Base-by-base conservation (phyloP, 2,329 filamentous ascomycete species). In the Cordyceps javanica region DNA sequence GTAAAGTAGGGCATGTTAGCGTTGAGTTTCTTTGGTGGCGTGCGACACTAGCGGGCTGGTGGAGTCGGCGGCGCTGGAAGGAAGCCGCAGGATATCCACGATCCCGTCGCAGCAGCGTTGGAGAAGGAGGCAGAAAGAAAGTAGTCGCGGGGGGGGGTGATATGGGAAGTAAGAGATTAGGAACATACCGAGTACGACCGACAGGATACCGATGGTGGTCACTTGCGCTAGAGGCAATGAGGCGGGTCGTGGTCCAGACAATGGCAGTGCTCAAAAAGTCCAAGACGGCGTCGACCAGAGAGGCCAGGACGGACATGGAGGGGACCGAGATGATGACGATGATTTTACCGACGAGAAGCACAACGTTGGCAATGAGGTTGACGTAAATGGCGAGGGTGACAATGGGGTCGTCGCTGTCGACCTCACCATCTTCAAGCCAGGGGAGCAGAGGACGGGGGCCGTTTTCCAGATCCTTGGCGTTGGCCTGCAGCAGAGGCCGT, bases 341-440 rank as follows among this genome's bases (percentile, higher is more conserved):
- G 52, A 91, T 82, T 70, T 96, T 96, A 60, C 90, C 83, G 7
- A 81, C 80, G 3, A 96, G 80, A 2, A 96, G 78, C 44, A 90
- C 75, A 2, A 84, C 77, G 68, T 96, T 96, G 59, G 91, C 91
- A 23, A 82, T 73, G 50, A 95, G 82, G 68, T 95, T 96, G 70
- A 95, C 75, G 70, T 91, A 93, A 66, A 97, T 94, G 42, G 93
- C 92, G 21, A 94, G 68, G n/a, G 86, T 88, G 50, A 97, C 91
- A 50, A 96, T 83, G 16, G 82, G 84, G 59, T 87, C 86, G 49
- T 85, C 80, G 61, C 86, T 90, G 66, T 91, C 88, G 2, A 91
- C 64, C 23, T 82, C 81, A 58, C 87, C 87, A 62, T 91, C 88
- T 59, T 89, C 87, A 57, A 89, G 81, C 70, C 85, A 87, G 8